Base-by-base conservation (phyloP, 768 basidiomycete genomes). In the Lactifluus subvellereus region DNA sequence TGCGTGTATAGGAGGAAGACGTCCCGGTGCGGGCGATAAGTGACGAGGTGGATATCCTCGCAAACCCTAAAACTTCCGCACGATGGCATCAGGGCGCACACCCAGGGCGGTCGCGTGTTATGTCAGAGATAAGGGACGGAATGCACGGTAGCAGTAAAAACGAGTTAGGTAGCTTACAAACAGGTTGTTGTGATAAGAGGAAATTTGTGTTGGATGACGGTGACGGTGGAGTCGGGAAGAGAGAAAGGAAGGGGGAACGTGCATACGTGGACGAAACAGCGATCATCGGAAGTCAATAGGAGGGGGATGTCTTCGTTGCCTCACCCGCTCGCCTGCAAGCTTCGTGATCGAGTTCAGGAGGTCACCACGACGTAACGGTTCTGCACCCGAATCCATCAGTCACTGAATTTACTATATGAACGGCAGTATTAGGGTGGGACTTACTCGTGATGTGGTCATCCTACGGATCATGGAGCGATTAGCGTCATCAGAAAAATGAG, bases 381-480 rank as follows among this genome's bases (percentile, higher is more conserved):
- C 89, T 90, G 66, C 27, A 63, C 14, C 49, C 33, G 13, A 57
- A 54, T 11, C 9, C n/a, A 11, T 53, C 49, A 62, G 53, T 38
- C 42, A 53, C 14, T 22, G 42, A 20, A 47, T 27, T 4, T 0
- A 18, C 3, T 54, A 5, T 30, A 16, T 27, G 32, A 16, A n/a
- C n/a, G 40, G 27, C 8, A n/a, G 18, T 48, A 14, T 8, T 22
- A 30, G 27, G 27, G 20, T 49, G 55, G 16, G 7, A 76, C 87
- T 56, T 69, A 91, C 89, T 91, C 32, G 88, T 91, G 58, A 90
- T 89, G 67, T 89, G 88, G 69, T 89, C 88, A 71, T 89, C 87
- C 77, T 77, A 37, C n/a, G 37, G 3, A 48, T 47, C 38, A 30
- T 53, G 33, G 27, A 51, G 53, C 18, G 47, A 52, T 54, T 54